Evolutionary conservation across 495 filamentous ascomycete species (phyloP).

Genomic region (Pyronema omphalodes): DNA sequence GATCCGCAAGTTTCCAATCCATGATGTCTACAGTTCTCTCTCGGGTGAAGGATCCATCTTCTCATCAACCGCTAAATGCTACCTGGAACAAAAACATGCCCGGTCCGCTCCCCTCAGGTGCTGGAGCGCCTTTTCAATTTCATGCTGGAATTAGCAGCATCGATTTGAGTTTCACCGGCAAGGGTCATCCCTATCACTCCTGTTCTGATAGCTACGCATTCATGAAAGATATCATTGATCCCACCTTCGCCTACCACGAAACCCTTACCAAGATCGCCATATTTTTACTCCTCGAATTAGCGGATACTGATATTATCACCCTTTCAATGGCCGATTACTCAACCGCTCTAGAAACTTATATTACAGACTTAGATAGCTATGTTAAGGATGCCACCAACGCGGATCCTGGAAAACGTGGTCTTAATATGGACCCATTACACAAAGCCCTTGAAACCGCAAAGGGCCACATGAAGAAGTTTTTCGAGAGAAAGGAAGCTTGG

Average conservation of each 20-base stretch:
- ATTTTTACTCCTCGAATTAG: slow-evolving; percentile 67
- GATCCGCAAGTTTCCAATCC: slow-evolving; percentile 57
- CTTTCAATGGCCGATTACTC: slow-evolving; percentile 71
- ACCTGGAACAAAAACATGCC: slow-evolving; percentile 50
- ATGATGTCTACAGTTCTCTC: slow-evolving; percentile 52
- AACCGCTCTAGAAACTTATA: slow-evolving; percentile 38
- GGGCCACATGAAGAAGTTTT: slow-evolving; percentile 41
- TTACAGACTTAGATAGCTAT: slow-evolving; percentile 47
- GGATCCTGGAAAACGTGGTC: slow-evolving; percentile 29
- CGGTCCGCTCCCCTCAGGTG: slow-evolving; percentile 61
- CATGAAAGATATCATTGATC: slow-evolving; percentile 63
- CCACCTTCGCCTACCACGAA: slow-evolving; percentile 64
- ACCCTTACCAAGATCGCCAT: slow-evolving; percentile 61
- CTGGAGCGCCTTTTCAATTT: slow-evolving; percentile 82
- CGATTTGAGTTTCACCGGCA: slow-evolving; percentile 63
- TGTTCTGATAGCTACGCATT: slow-evolving; percentile 82
- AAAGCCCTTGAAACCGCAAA: slow-evolving; percentile 43
- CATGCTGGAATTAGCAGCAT: slow-evolving; percentile 82
- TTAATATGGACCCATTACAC: slow-evolving; percentile 40
- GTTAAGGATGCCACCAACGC: slow-evolving; percentile 35
- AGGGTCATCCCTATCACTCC: slow-evolving; percentile 54
- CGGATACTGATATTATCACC: slow-evolving; percentile 61
- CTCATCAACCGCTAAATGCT: slow-evolving; percentile 51
- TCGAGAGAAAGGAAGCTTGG: slow-evolving; percentile 37
- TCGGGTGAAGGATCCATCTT: slow-evolving; percentile 49